Evolutionary conservation across 108 stramenopile species (phyloP), one percentile per base, ranked within the genome.

Genomic region (Conticribra guillardii): DNA sequence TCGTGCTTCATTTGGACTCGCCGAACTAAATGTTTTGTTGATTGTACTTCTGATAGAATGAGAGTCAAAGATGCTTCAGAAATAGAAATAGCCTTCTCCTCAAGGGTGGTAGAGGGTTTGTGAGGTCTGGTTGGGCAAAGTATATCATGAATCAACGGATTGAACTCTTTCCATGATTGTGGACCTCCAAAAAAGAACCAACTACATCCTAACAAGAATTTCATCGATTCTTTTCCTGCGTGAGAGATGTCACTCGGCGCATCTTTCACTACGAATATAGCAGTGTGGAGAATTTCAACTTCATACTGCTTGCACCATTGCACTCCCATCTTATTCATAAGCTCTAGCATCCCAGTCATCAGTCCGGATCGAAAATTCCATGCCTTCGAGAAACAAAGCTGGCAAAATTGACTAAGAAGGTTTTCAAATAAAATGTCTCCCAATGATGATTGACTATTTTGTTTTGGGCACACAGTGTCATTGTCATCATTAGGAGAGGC

Each of bases 211-310:
- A 87, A 47, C 49, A 91, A 82, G 60, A 95, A 95, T 55, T 50
- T 47, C 69, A 89, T 66, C 0, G 89, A 71, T 24, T 83, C 74
- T 15, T 84, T 71, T n/a, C 54, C 51, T 30, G 88, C 87, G 4
- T 45, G 63, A 9, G 84, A 47, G 48, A 92, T 76, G 64, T 92
- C 89, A 22, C 66, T 59, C 17, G 90, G 90, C 0, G 84, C 75
- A 67, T 82, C 89, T 75, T 95, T 95, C 11, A 95, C 54, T 19
- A 84, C 56, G 54, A 87, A 87, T 28, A 92, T 74, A 17, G 91
- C 89, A 9, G 77, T 69, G 47, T 88, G 82, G 47, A 95, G 76
- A 17, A 95, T 65, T 68, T 89, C 87, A 31, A 79, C 50, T 79
- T 95, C 88, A 65, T 82, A 89, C 44, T 73, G 74, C 47, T 76